A percentile compares a stretch with the other conserved stretches of the same genome.
phyloP scores from a whole-genome alignment of 108 stramenopile species.

The Nitzschia sp. region DNA sequence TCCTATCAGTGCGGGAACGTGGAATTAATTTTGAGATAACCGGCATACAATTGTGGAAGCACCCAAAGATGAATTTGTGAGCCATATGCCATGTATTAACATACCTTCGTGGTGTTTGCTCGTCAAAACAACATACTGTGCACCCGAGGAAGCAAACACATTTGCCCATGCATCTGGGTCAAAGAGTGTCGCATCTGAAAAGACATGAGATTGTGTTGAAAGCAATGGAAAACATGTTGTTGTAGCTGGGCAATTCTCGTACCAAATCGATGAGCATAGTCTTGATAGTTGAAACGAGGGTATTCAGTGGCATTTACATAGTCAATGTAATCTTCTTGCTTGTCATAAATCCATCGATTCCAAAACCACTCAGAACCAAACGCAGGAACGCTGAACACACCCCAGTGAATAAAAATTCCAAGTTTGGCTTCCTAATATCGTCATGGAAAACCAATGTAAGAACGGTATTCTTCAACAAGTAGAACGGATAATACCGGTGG shows the following conservation, averaged over 20 bases:
- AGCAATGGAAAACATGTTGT: too few species aligned
- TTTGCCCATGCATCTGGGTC: slow-evolving; percentile 38
- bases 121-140: slow-evolving; percentile 55
- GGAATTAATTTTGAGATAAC: neutral
- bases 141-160: slow-evolving; percentile 39
- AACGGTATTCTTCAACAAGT: neutral
- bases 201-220: neutral
- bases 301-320: slow-evolving; percentile 29
- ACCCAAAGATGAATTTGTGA: too few species aligned
- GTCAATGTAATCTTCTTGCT: slow-evolving; percentile 1
- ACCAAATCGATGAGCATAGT: slow-evolving; percentile 48
- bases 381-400: slow-evolving; percentile 52
- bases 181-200: slow-evolving; percentile 38
- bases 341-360: slow-evolving; percentile 23
- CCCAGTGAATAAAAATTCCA: slow-evolving; percentile 46
- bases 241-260: too few species aligned
- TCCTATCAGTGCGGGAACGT: neutral
- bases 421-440: slow-evolving; percentile 41
- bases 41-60: too few species aligned
- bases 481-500: neutral
- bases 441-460: neutral
- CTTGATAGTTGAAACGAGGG: slow-evolving; percentile 25
- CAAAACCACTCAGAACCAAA: slow-evolving; percentile 50
- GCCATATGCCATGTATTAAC: too few species aligned
- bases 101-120: slow-evolving; percentile 51